Percentiles rank a stretch among this genome's conserved stretches.
These are phyloP conservation scores for Aspergillus pseudoviridinutans DNA, from an alignment of 2,329 filamentous ascomycete genomes.

Conservation along the genomic window DNA sequence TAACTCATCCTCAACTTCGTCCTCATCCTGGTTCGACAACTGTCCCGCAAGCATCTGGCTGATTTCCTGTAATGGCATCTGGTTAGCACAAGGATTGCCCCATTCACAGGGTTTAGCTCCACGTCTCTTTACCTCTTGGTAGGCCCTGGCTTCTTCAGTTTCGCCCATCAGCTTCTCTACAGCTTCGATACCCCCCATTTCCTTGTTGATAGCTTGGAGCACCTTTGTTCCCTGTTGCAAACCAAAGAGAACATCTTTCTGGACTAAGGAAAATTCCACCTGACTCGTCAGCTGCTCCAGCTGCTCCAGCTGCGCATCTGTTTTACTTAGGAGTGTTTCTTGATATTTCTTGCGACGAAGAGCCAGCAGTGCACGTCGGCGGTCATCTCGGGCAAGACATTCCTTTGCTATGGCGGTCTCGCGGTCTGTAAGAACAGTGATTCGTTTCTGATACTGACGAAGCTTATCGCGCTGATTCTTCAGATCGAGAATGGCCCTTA, in stretches of 20 bases:
- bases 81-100: background rate
- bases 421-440: slow-evolving; percentile 76
- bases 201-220: slow-evolving; percentile 82
- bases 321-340: slow-evolving; percentile 80
- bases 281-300: slow-evolving; percentile 81
- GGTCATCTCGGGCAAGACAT: slow-evolving; percentile 77
- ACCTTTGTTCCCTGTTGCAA: slow-evolving; percentile 88
- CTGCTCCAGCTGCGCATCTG: slow-evolving; percentile 89
- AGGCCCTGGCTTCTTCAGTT: slow-evolving; percentile 82
- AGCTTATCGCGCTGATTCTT: slow-evolving; percentile 97
- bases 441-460: slow-evolving; percentile 90
- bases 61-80: slow-evolving; percentile 62
- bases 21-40: slow-evolving; percentile 92
- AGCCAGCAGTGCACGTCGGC: slow-evolving; percentile 76
- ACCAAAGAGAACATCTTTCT: slow-evolving; percentile 93
- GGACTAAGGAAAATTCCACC: slow-evolving; percentile 93
- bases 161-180: slow-evolving; percentile 96
- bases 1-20: slow-evolving; percentile 95
- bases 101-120: background rate
- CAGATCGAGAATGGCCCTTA: slow-evolving; percentile 91
- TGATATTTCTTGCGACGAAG: slow-evolving; percentile 96
- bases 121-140: slow-evolving; percentile 66
- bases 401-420: slow-evolving; percentile 83
- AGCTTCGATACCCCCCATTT: slow-evolving; percentile 92
- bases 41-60: slow-evolving; percentile 83